phyloP scores from a whole-genome alignment of 768 basidiomycete genomes.

The Russula griseocarnosa region DNA sequence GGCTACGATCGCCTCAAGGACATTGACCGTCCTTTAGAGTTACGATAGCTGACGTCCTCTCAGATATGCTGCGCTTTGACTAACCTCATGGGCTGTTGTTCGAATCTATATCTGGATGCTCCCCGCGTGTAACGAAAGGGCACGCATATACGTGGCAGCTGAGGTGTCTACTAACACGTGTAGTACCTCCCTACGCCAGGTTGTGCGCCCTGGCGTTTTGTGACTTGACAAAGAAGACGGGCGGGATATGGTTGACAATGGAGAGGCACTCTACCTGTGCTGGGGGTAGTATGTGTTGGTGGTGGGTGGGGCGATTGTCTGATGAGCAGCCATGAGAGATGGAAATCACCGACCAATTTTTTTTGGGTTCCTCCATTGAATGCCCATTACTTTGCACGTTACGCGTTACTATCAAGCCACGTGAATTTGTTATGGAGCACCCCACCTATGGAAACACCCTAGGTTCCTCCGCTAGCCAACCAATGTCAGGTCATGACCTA shows the following conservation, averaged over 20 bases:
- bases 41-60: constrained; percentile 62
- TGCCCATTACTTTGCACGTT: constrained; percentile 1
- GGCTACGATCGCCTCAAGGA: constrained; percentile 3
- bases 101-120: constrained; percentile 46
- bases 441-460: constrained; percentile 6
- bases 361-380: constrained; percentile 2
- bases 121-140: constrained; percentile 40
- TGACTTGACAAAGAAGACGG: constrained; percentile 35
- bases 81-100: constrained; percentile 55
- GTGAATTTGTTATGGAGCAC: not conserved
- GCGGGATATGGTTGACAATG: constrained; percentile 34
- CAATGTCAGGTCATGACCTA: constrained; percentile 1
- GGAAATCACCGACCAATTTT: constrained; percentile 8
- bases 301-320: constrained; percentile 58
- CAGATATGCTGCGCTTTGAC: constrained; percentile 70
- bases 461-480: not conserved
- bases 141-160: constrained; percentile 56
- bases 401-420: constrained; percentile 6
- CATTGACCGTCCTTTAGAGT: constrained; percentile 22
- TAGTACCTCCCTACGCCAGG: constrained; percentile 40
- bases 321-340: constrained; percentile 9
- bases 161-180: constrained; percentile 64
- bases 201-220: constrained; percentile 40
- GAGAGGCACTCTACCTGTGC: constrained; percentile 32
- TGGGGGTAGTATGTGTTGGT: constrained; percentile 55